Percentiles rank a stretch among this genome's conserved stretches.
Conservation (phyloP, 192 early-diverging fungal species). For the Allomyces macrogynus region DNA sequence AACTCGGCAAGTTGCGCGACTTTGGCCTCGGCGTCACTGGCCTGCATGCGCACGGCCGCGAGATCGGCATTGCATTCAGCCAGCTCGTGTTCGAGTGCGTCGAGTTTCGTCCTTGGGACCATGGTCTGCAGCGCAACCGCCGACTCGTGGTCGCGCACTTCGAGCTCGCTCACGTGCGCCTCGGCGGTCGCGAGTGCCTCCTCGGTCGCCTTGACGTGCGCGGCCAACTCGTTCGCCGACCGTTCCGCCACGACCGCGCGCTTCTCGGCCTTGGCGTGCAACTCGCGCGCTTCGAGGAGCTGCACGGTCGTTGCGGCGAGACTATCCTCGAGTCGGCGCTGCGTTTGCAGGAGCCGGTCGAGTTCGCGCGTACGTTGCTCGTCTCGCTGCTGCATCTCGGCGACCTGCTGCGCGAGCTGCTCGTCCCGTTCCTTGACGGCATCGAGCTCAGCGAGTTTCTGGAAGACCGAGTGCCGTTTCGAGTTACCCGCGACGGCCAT, state of each 20-base stretch:
- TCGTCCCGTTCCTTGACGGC: not conserved
- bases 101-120: not conserved
- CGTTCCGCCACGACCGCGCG: not conserved
- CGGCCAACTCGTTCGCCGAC: too few species aligned
- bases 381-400: not conserved
- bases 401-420: not conserved
- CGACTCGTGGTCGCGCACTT: not conserved
- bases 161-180: not conserved
- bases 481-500: not conserved
- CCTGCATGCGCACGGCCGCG: not conserved
- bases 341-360: not conserved
- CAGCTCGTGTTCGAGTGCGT: not conserved
- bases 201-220: too few species aligned
- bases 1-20: not conserved
- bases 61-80: not conserved
- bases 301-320: not conserved
- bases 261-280: not conserved
- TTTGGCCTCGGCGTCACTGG: not conserved
- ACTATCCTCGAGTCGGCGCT: not conserved
- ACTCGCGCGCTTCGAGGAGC: not conserved
- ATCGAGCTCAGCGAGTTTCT: not conserved
- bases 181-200: not conserved
- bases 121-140: not conserved
- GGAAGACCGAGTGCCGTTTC: not conserved
- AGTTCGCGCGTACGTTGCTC: not conserved